Evolutionary conservation across 2,329 filamentous ascomycete genomes (phyloP), one percentile per base, ranked within the genome.

Genomic region (Verticillium tricorpus): DNA sequence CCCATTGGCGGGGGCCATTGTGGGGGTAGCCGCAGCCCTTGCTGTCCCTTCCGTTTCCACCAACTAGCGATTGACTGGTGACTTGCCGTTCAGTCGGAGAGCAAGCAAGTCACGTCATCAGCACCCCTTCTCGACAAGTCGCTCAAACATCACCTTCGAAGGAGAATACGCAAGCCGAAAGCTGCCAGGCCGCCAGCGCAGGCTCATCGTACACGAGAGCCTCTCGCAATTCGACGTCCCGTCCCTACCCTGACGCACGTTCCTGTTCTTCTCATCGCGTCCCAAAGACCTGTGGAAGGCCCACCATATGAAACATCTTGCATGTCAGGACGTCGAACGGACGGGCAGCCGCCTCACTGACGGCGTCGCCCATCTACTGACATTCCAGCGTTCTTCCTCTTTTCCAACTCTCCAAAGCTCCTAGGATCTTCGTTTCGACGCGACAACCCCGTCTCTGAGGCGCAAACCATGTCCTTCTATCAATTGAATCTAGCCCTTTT

Each of bases 401-500:
- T 14, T 50, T 25, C 12, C 45, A 50, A 22, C n/a, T 19, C 45
- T 50, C n/a, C 45, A 50, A 50, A 22, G 45, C 45, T n/a, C 22
- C 45, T n/a, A 8, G 3, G 14, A 14, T 3, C 19, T 22, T 4
- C 45, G 6, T 25, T n/a, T 1, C 45, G 19, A 50, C 45, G 19
- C 45, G 45, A 22, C n/a, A 25, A 19, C 3, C 8, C n/a, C 9
- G 4, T n/a, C 8, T 8, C 45, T 4, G 9, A 22, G 11, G 45
- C 19, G 45, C 54, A 28, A 22, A 54, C 45, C 8, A 68, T 67
- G 66, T 60, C 64, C 37, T 70, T 70, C 60, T 70, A 70, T 60
- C 66, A 67, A 54, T 15, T 65, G 55, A 70, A 70, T 45, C 60
- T 70, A 31, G 65, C 64, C 52, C 58, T 68, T 5, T 68, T 70